These are phyloP conservation scores for Suillus luteus DNA, from an alignment of 768 basidiomycete species.

Conservation along the genomic window DNA sequence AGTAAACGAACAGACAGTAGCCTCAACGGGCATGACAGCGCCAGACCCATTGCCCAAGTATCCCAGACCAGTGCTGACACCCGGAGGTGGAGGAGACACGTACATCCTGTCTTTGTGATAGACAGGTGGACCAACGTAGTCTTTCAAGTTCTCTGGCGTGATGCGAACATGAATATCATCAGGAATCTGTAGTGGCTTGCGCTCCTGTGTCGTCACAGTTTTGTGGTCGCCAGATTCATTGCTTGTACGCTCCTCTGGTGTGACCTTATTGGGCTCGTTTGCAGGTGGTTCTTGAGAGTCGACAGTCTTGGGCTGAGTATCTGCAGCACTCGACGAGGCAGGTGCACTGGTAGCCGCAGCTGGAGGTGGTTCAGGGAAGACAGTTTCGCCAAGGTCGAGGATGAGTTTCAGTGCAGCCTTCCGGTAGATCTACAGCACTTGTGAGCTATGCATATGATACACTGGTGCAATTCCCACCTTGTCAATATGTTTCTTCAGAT, in stretches of 20 bases:
- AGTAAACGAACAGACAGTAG: slow-evolving; percentile 58
- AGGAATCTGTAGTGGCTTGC: slow-evolving; percentile 82
- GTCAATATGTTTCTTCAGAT: slow-evolving; percentile 98
- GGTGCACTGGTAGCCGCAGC: slow-evolving; percentile 22
- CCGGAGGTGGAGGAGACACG: slow-evolving; percentile 74
- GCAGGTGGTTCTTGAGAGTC: slow-evolving; percentile 53
- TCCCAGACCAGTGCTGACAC: slow-evolving; percentile 93
- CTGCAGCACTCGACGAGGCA: slow-evolving; percentile 14
- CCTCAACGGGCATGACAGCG: slow-evolving; percentile 96
- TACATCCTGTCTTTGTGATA: slow-evolving; percentile 97
- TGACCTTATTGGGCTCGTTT: slow-evolving; percentile 36
- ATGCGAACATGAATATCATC: slow-evolving; percentile 77
- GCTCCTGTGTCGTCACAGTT: slow-evolving; percentile 72
- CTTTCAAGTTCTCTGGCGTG: slow-evolving; percentile 85
- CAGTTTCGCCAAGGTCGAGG: slow-evolving; percentile 84
- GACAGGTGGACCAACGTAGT: slow-evolving; percentile 94
- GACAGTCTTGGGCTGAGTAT: slow-evolving; percentile 38
- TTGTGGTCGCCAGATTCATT: slow-evolving; percentile 41
- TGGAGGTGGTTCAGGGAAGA: slow-evolving; percentile 67
- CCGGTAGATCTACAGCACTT: slow-evolving; percentile 75
- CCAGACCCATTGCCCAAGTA: slow-evolving; percentile 97
- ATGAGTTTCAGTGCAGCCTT: slow-evolving; percentile 94
- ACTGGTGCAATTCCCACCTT: slow-evolving; percentile 55
- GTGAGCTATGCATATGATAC: not conserved
- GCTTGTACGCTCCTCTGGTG: slow-evolving; percentile 19